Conservation (phyloP, 805 yeast genomes). For the Kodamaea restingae region DNA sequence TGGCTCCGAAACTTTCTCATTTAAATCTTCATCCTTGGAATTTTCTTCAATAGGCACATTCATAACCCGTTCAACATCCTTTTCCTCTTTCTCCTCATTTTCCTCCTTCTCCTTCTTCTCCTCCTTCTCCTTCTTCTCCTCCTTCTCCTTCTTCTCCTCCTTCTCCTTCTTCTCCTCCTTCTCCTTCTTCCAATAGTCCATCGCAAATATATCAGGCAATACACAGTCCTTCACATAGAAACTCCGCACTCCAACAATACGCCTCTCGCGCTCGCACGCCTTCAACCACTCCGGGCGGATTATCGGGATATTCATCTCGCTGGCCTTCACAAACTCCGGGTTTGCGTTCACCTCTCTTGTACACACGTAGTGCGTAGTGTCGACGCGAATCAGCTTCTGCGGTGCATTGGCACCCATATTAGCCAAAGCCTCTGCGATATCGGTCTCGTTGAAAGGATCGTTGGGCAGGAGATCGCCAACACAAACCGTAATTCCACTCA, state of each 20-base stretch:
- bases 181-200: constrained; percentile 34
- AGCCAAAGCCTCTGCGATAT: constrained; percentile 57
- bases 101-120: constrained; percentile 3
- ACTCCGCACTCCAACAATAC: constrained; percentile 90
- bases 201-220: constrained; percentile 41
- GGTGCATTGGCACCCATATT: constrained; percentile 78
- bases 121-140: constrained; percentile 11
- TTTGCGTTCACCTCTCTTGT: constrained; percentile 54
- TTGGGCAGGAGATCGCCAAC: constrained; percentile 70
- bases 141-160: neutral
- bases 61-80: neutral
- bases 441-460: constrained; percentile 43
- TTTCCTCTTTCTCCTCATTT: constrained; percentile 2
- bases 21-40: neutral
- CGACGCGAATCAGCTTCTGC: constrained; percentile 71
- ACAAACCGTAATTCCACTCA: constrained; percentile 88
- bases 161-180: neutral
- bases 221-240: constrained; percentile 62
- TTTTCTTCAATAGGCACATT: too few relatives aligned
- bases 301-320: constrained; percentile 82
- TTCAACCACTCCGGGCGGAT: constrained; percentile 96
- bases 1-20: too few relatives aligned
- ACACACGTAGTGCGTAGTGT: constrained; percentile 92
- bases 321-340: constrained; percentile 73
- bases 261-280: constrained; percentile 85